These are phyloP conservation scores for Geotrichum bryndzae DNA, from an alignment of 1,139 yeast species.

Conservation along the genomic window DNA sequence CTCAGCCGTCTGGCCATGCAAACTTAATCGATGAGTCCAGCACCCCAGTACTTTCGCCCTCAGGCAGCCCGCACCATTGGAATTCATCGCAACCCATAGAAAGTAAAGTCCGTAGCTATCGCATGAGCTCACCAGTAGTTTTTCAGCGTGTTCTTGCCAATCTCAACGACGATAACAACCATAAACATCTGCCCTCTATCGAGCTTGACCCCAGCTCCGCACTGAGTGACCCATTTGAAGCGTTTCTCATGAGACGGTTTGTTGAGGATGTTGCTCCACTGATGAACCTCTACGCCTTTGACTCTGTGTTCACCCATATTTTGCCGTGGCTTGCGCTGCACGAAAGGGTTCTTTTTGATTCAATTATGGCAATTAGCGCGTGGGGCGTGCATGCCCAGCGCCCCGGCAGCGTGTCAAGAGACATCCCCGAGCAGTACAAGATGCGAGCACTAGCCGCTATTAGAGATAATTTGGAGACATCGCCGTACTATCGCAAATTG, in stretches of 20 bases:
- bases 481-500: slow-evolving; percentile 9
- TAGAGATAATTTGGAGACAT: slow-evolving; percentile 1
- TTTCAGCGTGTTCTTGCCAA: slow-evolving; percentile 2
- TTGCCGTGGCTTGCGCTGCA: slow-evolving; percentile 14
- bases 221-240: slow-evolving; percentile 11
- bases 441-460: slow-evolving; percentile 8
- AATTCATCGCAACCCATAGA: not conserved
- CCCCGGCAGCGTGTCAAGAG: slow-evolving; percentile 15
- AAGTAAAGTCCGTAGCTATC: slow-evolving; percentile 6
- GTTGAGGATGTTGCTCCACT: slow-evolving; percentile 15
- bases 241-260: slow-evolving; percentile 12
- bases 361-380: slow-evolving; percentile 13
- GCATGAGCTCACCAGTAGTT: slow-evolving; percentile 9
- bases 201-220: not conserved
- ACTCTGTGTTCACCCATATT: slow-evolving; percentile 13
- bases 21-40: not conserved
- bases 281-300: slow-evolving; percentile 14
- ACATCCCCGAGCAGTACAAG: slow-evolving; percentile 10
- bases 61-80: slow-evolving; percentile 1
- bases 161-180: not conserved
- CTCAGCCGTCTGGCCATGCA: not conserved
- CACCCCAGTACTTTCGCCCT: not conserved
- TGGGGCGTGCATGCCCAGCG: slow-evolving; percentile 10
- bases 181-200: not conserved
- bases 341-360: slow-evolving; percentile 11